Base-by-base conservation (phyloP, 371 early-diverging fungal species). In the Saksenaea vasiformis region DNA sequence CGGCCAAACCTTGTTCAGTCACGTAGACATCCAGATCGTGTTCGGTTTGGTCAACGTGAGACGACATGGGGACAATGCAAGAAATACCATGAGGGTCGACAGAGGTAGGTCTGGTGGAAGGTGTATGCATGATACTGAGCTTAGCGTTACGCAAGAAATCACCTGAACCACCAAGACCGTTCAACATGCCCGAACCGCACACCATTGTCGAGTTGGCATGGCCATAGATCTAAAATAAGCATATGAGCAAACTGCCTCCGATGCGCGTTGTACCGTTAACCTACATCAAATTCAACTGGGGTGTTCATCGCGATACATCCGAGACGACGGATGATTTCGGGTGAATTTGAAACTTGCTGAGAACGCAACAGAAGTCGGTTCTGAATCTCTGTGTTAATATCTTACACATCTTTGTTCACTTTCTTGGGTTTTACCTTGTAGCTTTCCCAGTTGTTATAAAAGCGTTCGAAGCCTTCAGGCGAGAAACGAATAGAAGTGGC, bases 281-380 rank as follows among this genome's bases (percentile, higher is more conserved):
- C 24, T 61, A 43, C 39, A 61, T 83, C 84, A 43, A 83, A 77
- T 71, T 83, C 84, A 54, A 83, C 79, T 54, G 84, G 84, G 1
- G 84, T 83, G 60, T 83, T 83, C 84, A 83, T 83, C 36, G 84
- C 84, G 58, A 83, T 80, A 65, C 74, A 74, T n/a, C 84, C 84
- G 35, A 83, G 71, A 62, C 84, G 72, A 62, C 84, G 76, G 58
- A 83, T 83, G 31, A 83, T 53, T 66, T 83, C 84, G 35, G 84
- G 84, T 17, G 79, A 78, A 64, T 83, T 83, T 57, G 78, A 77
- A 37, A 83, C 84, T 65, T 80, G 81, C 66, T 83, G 84, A 38
- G 79, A 77, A 65, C 84, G 77, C 61, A 83, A 69, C 44, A 83
- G 64, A 10, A 83, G 64, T 57, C 75, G 74, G 55, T 79, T 78